Evolutionary conservation across 345 rosid genomes (phyloP), one percentile per base, ranked within the genome.

Genomic region (Heritiera littoralis): DNA sequence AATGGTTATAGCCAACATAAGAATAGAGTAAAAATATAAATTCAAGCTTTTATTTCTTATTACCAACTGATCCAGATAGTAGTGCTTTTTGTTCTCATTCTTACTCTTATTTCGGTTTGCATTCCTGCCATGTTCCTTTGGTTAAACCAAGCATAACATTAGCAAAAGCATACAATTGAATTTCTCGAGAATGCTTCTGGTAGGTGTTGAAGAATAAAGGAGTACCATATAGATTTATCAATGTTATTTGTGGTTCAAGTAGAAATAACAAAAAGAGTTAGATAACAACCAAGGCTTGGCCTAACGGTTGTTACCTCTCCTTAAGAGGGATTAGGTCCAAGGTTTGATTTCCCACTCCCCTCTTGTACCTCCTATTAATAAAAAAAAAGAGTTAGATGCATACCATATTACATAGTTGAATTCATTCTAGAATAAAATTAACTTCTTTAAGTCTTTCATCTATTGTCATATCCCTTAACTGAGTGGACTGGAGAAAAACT

Each of bases 361-460:
- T 23, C 28, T 23, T 23, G 28, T 23, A 23, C 28, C 28, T 23
- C 28, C 28, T 23, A 23, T 23, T 0, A 23, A 23, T 23, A 23
- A 23, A 23, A 23, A 23, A 23, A 23, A 20, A 5, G 63, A 28
- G 14, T 72, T 30, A 30, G 60, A 51, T 35, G 45, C 51, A 30
- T 30, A 72, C 13, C 10, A 14, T 51, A 48, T 71, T 14, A 49
- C 45, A 1, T 4, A 2, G 60, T 72, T 72, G 59, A 32, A 51
- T 7, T 51, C 75, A 51, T 71, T 51, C 61, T 72, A 3, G 23
- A 72, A 72, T 30, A 49, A 32, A 46, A 11, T 70, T 70, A 35
- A 35, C 58, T 48, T 70, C 74, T 70, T 70, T 28, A 70, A 70
- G 1, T 23, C 55, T 69, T 69, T 23, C 15, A 46, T 69, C 55